Evolutionary conservation across 2,329 filamentous ascomycete species (phyloP).

Genomic region (Ploettnerulaceae sp.): DNA sequence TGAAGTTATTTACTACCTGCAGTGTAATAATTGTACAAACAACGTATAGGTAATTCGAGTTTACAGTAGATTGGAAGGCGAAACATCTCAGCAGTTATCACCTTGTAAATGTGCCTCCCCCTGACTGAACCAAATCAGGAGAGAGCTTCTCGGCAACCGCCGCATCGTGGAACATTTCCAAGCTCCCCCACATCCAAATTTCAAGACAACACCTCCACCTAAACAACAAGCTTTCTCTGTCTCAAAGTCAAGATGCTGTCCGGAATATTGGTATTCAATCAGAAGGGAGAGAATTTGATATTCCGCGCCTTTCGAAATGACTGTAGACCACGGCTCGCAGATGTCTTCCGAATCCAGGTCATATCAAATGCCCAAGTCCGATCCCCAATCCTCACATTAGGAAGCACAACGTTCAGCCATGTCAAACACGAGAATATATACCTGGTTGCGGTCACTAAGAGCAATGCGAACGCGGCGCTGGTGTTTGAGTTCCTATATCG

Average conservation of each 20-base stretch:
- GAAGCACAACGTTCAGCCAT: constrained; percentile 98
- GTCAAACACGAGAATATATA: constrained; percentile 99
- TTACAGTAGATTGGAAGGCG: background rate
- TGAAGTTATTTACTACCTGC: background rate
- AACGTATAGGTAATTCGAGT: background rate
- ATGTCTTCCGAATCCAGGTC: constrained; percentile 99
- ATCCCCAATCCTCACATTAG: constrained; percentile 93
- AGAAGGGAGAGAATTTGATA: constrained; percentile 99
- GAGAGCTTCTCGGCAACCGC: constrained; percentile 6
- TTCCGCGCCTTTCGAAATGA: constrained; percentile 98
- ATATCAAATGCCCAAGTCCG: constrained; percentile 86
- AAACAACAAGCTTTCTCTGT: constrained; percentile 5
- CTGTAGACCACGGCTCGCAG: constrained; percentile 92
- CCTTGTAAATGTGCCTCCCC: background rate
- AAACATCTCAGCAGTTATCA: background rate
- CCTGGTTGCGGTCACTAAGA: constrained; percentile 94
- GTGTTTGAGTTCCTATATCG: constrained; percentile 98
- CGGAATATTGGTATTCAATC: constrained; percentile 96
- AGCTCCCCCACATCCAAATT: constrained; percentile 15
- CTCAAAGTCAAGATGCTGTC: constrained; percentile 69
- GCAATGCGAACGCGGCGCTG: constrained; percentile 96
- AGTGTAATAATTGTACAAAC: background rate
- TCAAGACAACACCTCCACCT: constrained; percentile 5
- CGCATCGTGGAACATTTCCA: constrained; percentile 8
- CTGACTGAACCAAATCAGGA: background rate